phyloP scores from a whole-genome alignment of 2,329 filamentous ascomycete genomes.

The Lachnellula arida region DNA sequence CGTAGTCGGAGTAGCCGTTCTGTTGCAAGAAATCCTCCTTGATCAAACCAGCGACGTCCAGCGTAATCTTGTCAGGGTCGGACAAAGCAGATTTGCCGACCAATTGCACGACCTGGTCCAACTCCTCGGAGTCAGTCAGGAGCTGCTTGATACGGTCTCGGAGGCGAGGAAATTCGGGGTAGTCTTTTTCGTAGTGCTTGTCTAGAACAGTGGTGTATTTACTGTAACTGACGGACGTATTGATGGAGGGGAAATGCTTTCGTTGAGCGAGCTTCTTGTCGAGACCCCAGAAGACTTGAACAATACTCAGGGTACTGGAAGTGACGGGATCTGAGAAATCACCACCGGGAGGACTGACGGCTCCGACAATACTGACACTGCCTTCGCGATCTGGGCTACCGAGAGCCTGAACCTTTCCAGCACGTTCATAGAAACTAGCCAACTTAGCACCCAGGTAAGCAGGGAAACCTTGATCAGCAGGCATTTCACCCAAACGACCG shows the following conservation, averaged over 20 bases:
- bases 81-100: constrained; percentile 96
- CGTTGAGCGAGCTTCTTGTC: constrained; percentile 99
- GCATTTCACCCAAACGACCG: constrained; percentile 98
- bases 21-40: constrained; percentile 99
- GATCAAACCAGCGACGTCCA: constrained; percentile 84
- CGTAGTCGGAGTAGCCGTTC: constrained; percentile 98
- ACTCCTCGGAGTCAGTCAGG: constrained; percentile 89
- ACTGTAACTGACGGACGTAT: constrained; percentile 90
- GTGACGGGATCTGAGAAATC: constrained; percentile 99
- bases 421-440: constrained; percentile 98
- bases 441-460: constrained; percentile 96
- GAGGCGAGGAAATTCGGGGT: constrained; percentile 88
- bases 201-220: constrained; percentile 90
- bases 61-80: constrained; percentile 95
- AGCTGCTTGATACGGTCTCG: constrained; percentile 92
- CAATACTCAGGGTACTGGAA: constrained; percentile 86
- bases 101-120: constrained; percentile 97
- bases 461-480: constrained; percentile 98
- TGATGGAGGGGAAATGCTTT: constrained; percentile 99
- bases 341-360: constrained; percentile 94
- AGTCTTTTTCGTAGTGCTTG: constrained; percentile 90
- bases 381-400: constrained; percentile 85
- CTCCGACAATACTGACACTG: constrained; percentile 95
- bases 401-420: constrained; percentile 77
- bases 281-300: constrained; percentile 99